phyloP scores from a whole-genome alignment of 2,329 filamentous ascomycete genomes.

The Daldinia sp. region DNA sequence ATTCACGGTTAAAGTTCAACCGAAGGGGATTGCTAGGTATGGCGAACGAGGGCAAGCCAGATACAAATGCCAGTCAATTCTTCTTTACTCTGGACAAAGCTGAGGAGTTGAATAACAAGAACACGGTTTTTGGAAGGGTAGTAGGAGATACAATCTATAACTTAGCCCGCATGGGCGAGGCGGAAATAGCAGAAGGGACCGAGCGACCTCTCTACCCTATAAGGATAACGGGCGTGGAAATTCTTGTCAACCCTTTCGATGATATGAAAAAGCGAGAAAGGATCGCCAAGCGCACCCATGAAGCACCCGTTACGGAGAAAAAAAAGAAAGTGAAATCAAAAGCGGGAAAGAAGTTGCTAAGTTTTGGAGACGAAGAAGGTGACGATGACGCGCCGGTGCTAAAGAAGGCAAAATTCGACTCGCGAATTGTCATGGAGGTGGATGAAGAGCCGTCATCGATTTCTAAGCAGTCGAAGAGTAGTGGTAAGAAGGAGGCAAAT shows the following conservation, averaged over 20 bases:
- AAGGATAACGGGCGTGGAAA: conserved; percentile 79
- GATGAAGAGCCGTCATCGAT: conserved; percentile 56
- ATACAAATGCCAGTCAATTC: conserved; percentile 95
- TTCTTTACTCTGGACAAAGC: conserved; percentile 92
- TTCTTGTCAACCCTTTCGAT: conserved; percentile 84
- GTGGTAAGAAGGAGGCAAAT: conserved; percentile 49
- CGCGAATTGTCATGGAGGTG: conserved; percentile 74
- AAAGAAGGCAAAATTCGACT: conserved; percentile 85
- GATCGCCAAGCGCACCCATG: conserved; percentile 63
- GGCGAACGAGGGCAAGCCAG: conserved; percentile 83
- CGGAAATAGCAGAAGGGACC: conserved; percentile 80
- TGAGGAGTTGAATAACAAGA: conserved; percentile 87
- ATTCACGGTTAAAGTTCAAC: conserved; percentile 93
- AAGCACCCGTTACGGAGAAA: conserved; percentile 60
- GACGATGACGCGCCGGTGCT: conserved; percentile 69
- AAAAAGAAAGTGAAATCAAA: conserved; percentile 77
- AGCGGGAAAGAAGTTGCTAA: conserved; percentile 79
- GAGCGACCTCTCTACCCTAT: conserved; percentile 90
- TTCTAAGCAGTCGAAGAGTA: conserved; percentile 49
- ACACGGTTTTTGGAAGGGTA: conserved; percentile 92
- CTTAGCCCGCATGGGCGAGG: conserved; percentile 90
- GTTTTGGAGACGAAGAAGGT: conserved; percentile 80
- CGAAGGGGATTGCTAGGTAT: conserved; percentile 91
- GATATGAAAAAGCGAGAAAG: conserved; percentile 80
- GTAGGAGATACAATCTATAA: conserved; percentile 97